Percentiles rank a stretch among this genome's conserved stretches.
Conservation (phyloP, 2,329 filamentous ascomycete species). For the Fusarium sacchari region DNA sequence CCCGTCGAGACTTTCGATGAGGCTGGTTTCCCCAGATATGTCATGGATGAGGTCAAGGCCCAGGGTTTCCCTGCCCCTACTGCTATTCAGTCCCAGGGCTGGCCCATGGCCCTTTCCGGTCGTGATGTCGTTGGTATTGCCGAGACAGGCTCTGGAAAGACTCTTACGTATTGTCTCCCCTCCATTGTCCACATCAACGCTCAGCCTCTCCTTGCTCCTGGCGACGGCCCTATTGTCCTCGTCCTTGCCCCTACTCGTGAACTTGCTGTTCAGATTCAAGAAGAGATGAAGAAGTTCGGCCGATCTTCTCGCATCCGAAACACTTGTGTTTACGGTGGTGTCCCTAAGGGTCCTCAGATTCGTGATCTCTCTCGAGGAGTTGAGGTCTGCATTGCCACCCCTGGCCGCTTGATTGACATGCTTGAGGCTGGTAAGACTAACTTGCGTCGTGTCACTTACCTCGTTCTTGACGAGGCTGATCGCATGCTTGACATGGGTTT, state of each 20-base stretch:
- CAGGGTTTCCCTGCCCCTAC: slow-evolving; percentile 95
- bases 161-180: slow-evolving; percentile 95
- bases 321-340: slow-evolving; percentile 98
- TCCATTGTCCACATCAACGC: slow-evolving; percentile 99
- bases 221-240: slow-evolving; percentile 95
- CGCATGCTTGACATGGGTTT: slow-evolving; percentile 99
- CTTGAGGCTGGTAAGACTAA: slow-evolving; percentile 98
- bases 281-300: slow-evolving; percentile 98
- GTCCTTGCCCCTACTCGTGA: slow-evolving; percentile 97
- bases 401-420: slow-evolving; percentile 98
- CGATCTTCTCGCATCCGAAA: slow-evolving; percentile 98
- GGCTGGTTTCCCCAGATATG: slow-evolving; percentile 95
- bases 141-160: slow-evolving; percentile 99
- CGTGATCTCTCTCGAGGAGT: slow-evolving; percentile 94
- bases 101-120: slow-evolving; percentile 98
- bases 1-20: slow-evolving; percentile 98
- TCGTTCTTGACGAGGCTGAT: slow-evolving; percentile 98
- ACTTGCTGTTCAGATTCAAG: slow-evolving; percentile 97
- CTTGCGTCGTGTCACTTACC: slow-evolving; percentile 95
- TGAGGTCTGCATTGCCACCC: slow-evolving; percentile 98
- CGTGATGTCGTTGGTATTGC: slow-evolving; percentile 99
- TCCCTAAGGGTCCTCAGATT: slow-evolving; percentile 97
- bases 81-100: slow-evolving; percentile 96
- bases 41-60: slow-evolving; percentile 98
- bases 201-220: slow-evolving; percentile 92